Evolutionary conservation across 352 stramenopile species (phyloP).

Genomic region (Phytophthora macrochlamydospora): DNA sequence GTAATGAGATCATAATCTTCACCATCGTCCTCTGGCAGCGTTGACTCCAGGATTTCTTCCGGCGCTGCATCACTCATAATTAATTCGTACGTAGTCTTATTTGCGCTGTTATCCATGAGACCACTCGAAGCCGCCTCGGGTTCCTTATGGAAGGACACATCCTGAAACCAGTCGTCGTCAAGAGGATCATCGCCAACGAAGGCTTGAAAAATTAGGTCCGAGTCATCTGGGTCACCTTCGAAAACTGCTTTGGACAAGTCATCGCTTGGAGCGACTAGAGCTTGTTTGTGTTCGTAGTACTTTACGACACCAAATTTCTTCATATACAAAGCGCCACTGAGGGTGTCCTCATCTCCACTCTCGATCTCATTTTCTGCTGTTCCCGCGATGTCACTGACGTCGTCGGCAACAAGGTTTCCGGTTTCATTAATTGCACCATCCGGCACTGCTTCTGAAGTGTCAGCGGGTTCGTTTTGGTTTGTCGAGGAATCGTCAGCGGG

Average conservation of each 20-base stretch:
- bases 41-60: slow-evolving; percentile 42
- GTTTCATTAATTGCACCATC: not conserved
- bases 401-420: not conserved
- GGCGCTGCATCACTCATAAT: slow-evolving; percentile 37
- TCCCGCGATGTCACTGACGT: not conserved
- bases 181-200: slow-evolving; percentile 42
- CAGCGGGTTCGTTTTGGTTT: not conserved
- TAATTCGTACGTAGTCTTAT: slow-evolving; percentile 25
- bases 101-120: slow-evolving; percentile 7
- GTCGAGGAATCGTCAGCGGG: not conserved
- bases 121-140: slow-evolving; percentile 2
- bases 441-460: not conserved
- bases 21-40: slow-evolving; percentile 27
- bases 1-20: slow-evolving; percentile 35
- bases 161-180: slow-evolving; percentile 51
- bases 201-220: slow-evolving; percentile 48
- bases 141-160: slow-evolving; percentile 14
- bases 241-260: slow-evolving; percentile 41
- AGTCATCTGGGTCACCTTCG: slow-evolving; percentile 42
- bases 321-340: slow-evolving; percentile 33
- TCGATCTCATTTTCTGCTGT: slow-evolving; percentile 4
- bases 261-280: slow-evolving; percentile 30
- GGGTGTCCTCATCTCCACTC: slow-evolving; percentile 8
- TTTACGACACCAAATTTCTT: slow-evolving; percentile 42
- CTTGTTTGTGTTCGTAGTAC: slow-evolving; percentile 51